Base-by-base conservation (phyloP, 805 yeast species). In the Saccharomycopsis guyanensis region DNA sequence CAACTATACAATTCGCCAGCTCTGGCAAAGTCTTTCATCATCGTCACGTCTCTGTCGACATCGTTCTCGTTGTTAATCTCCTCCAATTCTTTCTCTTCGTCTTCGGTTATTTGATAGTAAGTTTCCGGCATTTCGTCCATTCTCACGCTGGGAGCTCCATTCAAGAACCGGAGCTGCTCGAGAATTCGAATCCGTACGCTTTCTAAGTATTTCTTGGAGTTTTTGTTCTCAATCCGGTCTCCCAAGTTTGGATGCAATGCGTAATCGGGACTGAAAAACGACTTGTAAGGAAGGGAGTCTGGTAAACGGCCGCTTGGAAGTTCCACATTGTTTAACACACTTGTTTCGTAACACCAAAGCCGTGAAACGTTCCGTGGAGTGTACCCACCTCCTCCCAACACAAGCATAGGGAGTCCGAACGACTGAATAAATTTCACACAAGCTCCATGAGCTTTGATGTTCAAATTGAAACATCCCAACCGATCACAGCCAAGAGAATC, bases 301-400 rank as follows among this genome's bases (percentile, higher is more conserved):
- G 96, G 96, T 54, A 77, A 66, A 43, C 68, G 62, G 27, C 71
- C 73, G 53, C 74, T 71, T 5, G 49, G 46, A 50, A 85, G 70
- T 53, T 81, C 70, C 4, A 66, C 82, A 57, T 84, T 86, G 46
- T 80, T 84, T 56, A 85, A 66, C 22, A 86, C 70, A 33, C 89
- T 80, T 1, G 97, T 91, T 64, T 91, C 98, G 62, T 83, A 88
- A 56, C 96, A 83, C 98, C 98, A 91, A 27, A 94, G 73, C 55
- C 97, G 72, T 34, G 94, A 82, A 12, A 91, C 98, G 59, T 91
- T 91, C 58, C 97, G 73, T 60, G 95, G 95, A 2, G 98, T 93
- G 64, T 91, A 91, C 16, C 98, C 98, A 50, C 98, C 98, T 43
- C 98, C 98, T 19, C 98, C 98, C 10, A 91, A 68, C 4, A 89